phyloP scores from a whole-genome alignment of 1,284 basidiomycete species.

The Coniferiporia weirii region DNA sequence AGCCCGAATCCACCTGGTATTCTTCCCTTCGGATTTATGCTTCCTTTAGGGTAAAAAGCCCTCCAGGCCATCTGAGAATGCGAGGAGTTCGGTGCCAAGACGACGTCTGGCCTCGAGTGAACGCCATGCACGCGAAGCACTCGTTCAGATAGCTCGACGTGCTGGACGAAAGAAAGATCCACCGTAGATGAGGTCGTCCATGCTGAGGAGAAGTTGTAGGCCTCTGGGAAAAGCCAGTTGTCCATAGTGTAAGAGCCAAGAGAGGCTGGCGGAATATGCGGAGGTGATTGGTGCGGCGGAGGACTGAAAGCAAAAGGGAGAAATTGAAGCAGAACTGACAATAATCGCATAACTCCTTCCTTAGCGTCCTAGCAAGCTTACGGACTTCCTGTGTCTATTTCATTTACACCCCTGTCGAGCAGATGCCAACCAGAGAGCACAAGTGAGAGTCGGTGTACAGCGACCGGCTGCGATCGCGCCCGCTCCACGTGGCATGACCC shows the following conservation, averaged over 20 bases:
- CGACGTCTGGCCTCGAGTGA: slow-evolving; percentile 31
- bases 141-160: slow-evolving; percentile 26
- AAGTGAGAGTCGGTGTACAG: no score
- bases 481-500: no score
- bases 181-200: slow-evolving; percentile 14
- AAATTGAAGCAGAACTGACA: neutral
- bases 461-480: no score
- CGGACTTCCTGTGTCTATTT: no score
- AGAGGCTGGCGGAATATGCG: neutral
- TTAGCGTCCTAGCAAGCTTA: no score
- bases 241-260: slow-evolving; percentile 2
- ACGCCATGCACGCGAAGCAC: slow-evolving; percentile 45
- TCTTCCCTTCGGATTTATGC: slow-evolving; percentile 48
- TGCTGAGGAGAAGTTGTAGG: slow-evolving; percentile 1
- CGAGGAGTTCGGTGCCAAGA: slow-evolving; percentile 29
- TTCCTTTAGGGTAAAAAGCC: slow-evolving; percentile 54
- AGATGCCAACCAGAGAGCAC: no score
- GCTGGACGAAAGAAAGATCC: neutral
- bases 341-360: no score
- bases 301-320: neutral
- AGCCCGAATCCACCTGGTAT: slow-evolving; percentile 33
- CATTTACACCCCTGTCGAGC: no score
- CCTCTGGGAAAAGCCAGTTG: slow-evolving; percentile 11
- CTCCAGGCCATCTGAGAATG: slow-evolving; percentile 43
- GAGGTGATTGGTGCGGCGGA: slow-evolving; percentile 2